phyloP scores from a whole-genome alignment of 768 basidiomycete genomes.

The Kwoniella botswanensis region DNA sequence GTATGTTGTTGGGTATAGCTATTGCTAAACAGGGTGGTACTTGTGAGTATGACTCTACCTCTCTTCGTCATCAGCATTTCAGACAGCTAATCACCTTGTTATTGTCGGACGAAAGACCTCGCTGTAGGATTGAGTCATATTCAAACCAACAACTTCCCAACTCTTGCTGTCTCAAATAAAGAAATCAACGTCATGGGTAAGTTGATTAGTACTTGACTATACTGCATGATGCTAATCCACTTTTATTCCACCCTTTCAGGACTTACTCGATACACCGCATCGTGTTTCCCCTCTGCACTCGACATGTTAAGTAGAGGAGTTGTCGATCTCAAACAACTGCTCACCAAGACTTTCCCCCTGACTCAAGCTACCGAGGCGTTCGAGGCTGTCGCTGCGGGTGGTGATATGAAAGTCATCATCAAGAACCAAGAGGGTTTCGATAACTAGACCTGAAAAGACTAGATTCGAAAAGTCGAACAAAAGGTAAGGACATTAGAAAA shows the following conservation, averaged over 20 bases:
- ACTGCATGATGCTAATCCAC: not conserved
- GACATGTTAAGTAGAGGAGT: slow-evolving; percentile 45
- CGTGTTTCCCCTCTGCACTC: slow-evolving; percentile 49
- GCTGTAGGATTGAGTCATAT: slow-evolving; percentile 49
- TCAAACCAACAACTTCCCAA: slow-evolving; percentile 48
- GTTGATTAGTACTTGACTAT: slow-evolving; percentile 2
- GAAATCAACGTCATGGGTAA: slow-evolving; percentile 49
- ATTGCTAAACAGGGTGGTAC: slow-evolving; percentile 51
- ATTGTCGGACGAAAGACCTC: slow-evolving; percentile 28
- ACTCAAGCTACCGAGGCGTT: slow-evolving; percentile 42
- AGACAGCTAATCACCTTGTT: not conserved
- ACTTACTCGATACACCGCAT: slow-evolving; percentile 49
- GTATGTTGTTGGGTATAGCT: slow-evolving; percentile 47
- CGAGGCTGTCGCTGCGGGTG: slow-evolving; percentile 45
- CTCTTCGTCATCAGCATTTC: not conserved
- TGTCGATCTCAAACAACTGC: slow-evolving; percentile 49
- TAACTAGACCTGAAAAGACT: not conserved
- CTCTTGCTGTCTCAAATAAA: slow-evolving; percentile 52
- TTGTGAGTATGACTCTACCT: slow-evolving; percentile 33
- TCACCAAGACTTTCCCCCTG: slow-evolving; percentile 43
- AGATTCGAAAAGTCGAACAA: not conserved
- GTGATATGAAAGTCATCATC: slow-evolving; percentile 49
- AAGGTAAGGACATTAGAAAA: too few relatives aligned
- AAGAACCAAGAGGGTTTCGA: slow-evolving; percentile 46
- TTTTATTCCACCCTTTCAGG: slow-evolving; percentile 16